Evolutionary conservation across 768 basidiomycete genomes (phyloP).

Genomic region (Termitomyces sp.): DNA sequence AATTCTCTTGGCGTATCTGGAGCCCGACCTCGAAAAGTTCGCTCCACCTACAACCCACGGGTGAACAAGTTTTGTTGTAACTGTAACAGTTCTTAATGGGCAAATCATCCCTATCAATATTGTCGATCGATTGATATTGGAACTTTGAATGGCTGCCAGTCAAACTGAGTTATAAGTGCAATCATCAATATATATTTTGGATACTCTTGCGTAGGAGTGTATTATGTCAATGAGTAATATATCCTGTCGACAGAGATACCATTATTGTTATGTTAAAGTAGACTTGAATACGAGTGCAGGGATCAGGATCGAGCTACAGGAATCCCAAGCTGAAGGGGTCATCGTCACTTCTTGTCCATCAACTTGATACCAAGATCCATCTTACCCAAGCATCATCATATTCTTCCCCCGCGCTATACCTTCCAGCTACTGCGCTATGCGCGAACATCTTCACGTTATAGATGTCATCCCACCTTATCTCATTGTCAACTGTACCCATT

Average conservation of each 20-base stretch:
- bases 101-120: neutral
- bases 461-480: slow-evolving; percentile 24
- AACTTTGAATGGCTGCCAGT: neutral
- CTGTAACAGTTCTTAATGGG: neutral
- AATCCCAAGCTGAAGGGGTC: neutral
- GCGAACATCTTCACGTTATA: slow-evolving; percentile 60
- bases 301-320: neutral
- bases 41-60: neutral
- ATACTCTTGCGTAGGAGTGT: no score
- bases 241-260: neutral
- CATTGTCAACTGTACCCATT: slow-evolving; percentile 18
- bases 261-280: no score
- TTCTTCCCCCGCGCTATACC: slow-evolving; percentile 68
- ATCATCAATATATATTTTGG: no score
- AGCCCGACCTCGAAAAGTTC: neutral
- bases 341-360: neutral
- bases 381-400: slow-evolving; percentile 66
- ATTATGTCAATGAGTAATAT: neutral
- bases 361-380: neutral
- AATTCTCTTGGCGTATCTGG: neutral
- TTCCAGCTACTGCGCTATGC: slow-evolving; percentile 63
- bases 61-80: no score
- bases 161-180: neutral
- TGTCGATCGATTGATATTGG: neutral
- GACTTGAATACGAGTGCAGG: neutral